Conservation (phyloP, 768 basidiomycete genomes). For the Boletus insuetus region DNA sequence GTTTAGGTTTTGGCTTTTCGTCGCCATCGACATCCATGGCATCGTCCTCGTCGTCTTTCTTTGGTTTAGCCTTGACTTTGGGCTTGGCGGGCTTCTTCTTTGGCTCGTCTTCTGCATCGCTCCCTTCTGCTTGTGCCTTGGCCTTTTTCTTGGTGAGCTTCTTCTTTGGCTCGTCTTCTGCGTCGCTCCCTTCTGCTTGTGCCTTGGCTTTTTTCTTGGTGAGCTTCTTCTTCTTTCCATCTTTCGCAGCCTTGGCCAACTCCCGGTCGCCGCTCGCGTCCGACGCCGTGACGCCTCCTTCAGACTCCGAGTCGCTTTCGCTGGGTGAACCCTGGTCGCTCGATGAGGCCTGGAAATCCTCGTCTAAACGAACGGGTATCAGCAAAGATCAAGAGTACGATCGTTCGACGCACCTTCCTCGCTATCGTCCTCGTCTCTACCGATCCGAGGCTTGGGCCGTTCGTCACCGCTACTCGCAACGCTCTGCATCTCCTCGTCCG, state of each 20-base stretch:
- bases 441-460: conserved; percentile 47
- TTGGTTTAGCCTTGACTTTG: conserved; percentile 40
- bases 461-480: conserved; percentile 69
- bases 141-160: conserved; percentile 41
- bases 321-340: conserved; percentile 90
- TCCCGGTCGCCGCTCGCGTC: conserved; percentile 81
- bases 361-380: conserved; percentile 46
- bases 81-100: conserved; percentile 49
- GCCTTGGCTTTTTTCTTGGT: conserved; percentile 45
- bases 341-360: conserved; percentile 86
- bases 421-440: conserved; percentile 68
- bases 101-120: conserved; percentile 41
- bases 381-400: neutral
- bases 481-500: conserved; percentile 84
- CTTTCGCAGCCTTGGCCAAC: conserved; percentile 41
- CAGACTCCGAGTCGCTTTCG: conserved; percentile 60
- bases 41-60: conserved; percentile 42
- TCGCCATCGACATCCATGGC: conserved; percentile 49
- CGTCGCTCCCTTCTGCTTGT: conserved; percentile 42
- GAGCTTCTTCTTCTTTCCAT: conserved; percentile 33
- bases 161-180: conserved; percentile 43
- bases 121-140: conserved; percentile 43
- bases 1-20: conserved; percentile 39
- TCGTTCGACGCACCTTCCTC: conserved; percentile 52
- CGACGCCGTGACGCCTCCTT: conserved; percentile 74